phyloP scores from a whole-genome alignment of 768 basidiomycete species.

The Russula griseocarnosa region DNA sequence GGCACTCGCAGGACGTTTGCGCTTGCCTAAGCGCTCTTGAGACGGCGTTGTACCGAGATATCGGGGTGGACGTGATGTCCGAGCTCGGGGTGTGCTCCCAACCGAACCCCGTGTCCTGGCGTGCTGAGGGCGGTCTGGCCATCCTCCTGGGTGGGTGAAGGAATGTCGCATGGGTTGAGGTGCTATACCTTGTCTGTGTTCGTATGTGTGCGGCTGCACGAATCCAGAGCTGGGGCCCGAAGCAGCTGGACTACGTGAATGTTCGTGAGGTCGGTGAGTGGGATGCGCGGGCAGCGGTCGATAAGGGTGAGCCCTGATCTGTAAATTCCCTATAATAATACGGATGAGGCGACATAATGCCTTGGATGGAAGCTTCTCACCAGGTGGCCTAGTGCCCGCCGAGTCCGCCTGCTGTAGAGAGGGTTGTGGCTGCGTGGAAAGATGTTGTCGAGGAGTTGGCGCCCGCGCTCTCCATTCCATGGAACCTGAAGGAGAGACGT shows the following conservation, averaged over 20 bases:
- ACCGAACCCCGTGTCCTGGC: slow-evolving; percentile 5
- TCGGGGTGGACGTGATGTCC: slow-evolving; percentile 5
- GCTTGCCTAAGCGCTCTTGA: slow-evolving; percentile 19
- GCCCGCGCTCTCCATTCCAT: slow-evolving; percentile 16
- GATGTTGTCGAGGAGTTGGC: slow-evolving; percentile 3
- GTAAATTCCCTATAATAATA: not conserved
- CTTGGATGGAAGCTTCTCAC: slow-evolving; percentile 1
- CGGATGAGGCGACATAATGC: not conserved
- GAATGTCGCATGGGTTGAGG: slow-evolving; percentile 24
- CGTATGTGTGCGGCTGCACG: slow-evolving; percentile 3
- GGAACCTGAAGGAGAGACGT: slow-evolving; percentile 12
- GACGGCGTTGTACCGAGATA: not conserved
- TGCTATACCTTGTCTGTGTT: slow-evolving; percentile 25
- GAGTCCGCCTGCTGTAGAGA: not conserved
- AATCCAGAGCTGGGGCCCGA: slow-evolving; percentile 15
- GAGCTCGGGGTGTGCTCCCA: not conserved
- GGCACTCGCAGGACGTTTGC: slow-evolving; percentile 17
- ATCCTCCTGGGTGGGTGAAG: slow-evolving; percentile 25
- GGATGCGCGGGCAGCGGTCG: not conserved
- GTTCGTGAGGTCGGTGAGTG: not conserved
- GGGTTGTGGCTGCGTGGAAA: not conserved
- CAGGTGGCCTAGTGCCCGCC: not conserved
- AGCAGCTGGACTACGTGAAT: slow-evolving; percentile 10
- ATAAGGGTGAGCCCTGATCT: not conserved
- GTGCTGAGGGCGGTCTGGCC: slow-evolving; percentile 22